These are phyloP conservation scores for Trichoderma breve DNA, from an alignment of 2,329 filamentous ascomycete genomes.

Conservation along the genomic window DNA sequence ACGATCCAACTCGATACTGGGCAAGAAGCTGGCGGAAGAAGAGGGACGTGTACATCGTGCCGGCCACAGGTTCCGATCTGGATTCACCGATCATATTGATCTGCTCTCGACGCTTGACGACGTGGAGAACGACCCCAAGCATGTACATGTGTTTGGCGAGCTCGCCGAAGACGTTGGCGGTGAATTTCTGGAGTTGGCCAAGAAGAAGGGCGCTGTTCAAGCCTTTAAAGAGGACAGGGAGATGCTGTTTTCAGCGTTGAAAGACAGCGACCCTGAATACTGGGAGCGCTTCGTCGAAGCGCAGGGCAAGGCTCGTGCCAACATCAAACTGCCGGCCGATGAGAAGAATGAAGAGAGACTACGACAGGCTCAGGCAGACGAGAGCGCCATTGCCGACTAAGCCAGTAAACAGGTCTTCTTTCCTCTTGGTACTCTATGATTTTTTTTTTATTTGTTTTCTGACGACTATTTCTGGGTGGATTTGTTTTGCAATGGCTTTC, in stretches of 20 bases:
- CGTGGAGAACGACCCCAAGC: slow-evolving; percentile 50
- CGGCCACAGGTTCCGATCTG: slow-evolving; percentile 56
- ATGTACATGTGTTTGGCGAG: slow-evolving; percentile 54
- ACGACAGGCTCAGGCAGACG: slow-evolving; percentile 30
- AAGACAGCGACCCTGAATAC: slow-evolving; percentile 63
- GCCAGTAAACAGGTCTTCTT: background rate
- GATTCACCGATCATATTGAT: slow-evolving; percentile 53
- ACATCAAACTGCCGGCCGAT: slow-evolving; percentile 39
- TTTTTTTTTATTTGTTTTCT: background rate
- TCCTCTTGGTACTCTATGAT: background rate
- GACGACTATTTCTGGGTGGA: background rate
- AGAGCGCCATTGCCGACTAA: slow-evolving; percentile 44
- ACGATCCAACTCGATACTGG: slow-evolving; percentile 54
- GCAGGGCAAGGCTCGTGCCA: slow-evolving; percentile 58
- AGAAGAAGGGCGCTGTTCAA: slow-evolving; percentile 57
- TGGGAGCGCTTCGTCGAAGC: slow-evolving; percentile 62
- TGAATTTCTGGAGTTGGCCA: slow-evolving; percentile 54
- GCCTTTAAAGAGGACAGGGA: slow-evolving; percentile 60
- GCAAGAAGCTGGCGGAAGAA: slow-evolving; percentile 54
- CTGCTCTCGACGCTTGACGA: slow-evolving; percentile 49
- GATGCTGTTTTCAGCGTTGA: slow-evolving; percentile 47
- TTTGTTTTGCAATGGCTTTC: background rate
- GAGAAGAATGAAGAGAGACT: slow-evolving; percentile 27
- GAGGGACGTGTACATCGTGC: slow-evolving; percentile 56
- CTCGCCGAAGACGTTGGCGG: slow-evolving; percentile 64